Conservation (phyloP, 345 rosid genomes). For the Erodium maritimum region DNA sequence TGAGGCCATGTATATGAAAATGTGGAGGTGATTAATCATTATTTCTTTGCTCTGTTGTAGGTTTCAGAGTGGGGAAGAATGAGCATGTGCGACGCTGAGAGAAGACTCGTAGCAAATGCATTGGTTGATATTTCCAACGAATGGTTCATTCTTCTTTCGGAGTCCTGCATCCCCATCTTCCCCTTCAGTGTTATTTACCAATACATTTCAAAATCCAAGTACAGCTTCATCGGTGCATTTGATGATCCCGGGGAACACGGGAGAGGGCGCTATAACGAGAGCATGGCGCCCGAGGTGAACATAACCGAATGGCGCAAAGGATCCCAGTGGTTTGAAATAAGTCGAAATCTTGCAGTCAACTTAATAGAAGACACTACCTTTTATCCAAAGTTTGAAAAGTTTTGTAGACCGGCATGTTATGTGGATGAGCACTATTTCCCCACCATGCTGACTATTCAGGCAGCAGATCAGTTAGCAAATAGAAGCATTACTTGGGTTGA, state of each 20-base stretch:
- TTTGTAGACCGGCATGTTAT: slow-evolving; percentile 80
- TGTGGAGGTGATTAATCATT: not conserved
- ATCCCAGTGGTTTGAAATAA: slow-evolving; percentile 88
- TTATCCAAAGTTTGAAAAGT: slow-evolving; percentile 54
- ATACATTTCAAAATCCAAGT: slow-evolving; percentile 46
- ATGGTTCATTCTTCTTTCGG: slow-evolving; percentile 80
- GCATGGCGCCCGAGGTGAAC: slow-evolving; percentile 74
- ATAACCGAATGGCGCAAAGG: slow-evolving; percentile 83
- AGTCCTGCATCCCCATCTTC: slow-evolving; percentile 85
- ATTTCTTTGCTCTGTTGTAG: slow-evolving; percentile 23
- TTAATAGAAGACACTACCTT: slow-evolving; percentile 55
- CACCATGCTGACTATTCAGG: slow-evolving; percentile 75
- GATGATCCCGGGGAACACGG: slow-evolving; percentile 85
- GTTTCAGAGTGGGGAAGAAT: slow-evolving; percentile 92
- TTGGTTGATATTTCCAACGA: slow-evolving; percentile 83
- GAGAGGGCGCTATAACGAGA: slow-evolving; percentile 64
- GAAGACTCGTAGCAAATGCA: slow-evolving; percentile 84
- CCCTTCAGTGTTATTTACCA: slow-evolving; percentile 60
- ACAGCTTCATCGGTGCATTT: slow-evolving; percentile 78
- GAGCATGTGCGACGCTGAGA: slow-evolving; percentile 95
- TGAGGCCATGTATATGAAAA: not conserved
- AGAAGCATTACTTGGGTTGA: slow-evolving; percentile 90
- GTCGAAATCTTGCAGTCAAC: slow-evolving; percentile 55
- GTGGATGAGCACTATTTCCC: slow-evolving; percentile 97
- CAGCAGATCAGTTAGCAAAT: slow-evolving; percentile 52